phyloP scores from a whole-genome alignment of 73 alveolate species.

The Paramecium bursaria region DNA sequence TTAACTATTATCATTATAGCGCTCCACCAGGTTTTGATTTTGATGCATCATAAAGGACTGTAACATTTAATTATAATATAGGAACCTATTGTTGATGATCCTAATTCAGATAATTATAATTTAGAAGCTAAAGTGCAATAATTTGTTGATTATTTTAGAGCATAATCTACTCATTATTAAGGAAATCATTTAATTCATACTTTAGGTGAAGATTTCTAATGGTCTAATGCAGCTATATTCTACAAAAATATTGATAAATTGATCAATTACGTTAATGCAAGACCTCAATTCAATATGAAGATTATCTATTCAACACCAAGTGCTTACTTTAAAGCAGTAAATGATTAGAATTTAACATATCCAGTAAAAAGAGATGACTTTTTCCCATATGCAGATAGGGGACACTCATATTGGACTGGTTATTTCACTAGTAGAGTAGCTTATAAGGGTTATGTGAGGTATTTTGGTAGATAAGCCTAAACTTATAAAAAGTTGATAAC shows the following conservation, averaged over 20 bases:
- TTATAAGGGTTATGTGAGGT: slow-evolving; percentile 78
- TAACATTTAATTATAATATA: background rate
- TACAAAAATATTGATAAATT: slow-evolving; percentile 78
- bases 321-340: slow-evolving; percentile 82
- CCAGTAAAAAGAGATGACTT: slow-evolving; percentile 93
- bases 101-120: background rate
- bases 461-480: slow-evolving; percentile 63
- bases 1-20: slow-evolving; percentile 65
- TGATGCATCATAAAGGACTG: background rate
- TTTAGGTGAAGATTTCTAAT: slow-evolving; percentile 80
- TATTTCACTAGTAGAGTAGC: slow-evolving; percentile 95
- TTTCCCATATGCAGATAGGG: slow-evolving; percentile 95
- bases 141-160: slow-evolving; percentile 57
- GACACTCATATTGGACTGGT: slow-evolving; percentile 97
- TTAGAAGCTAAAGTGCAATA: background rate
- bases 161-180: slow-evolving; percentile 60
- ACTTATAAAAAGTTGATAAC: slow-evolving; percentile 50
- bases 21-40: slow-evolving; percentile 70
- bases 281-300: slow-evolving; percentile 73
- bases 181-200: slow-evolving; percentile 70
- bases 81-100: slow-evolving; percentile 1
- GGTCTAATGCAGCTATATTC: slow-evolving; percentile 73
- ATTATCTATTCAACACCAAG: slow-evolving; percentile 96
- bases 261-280: slow-evolving; percentile 73
- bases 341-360: slow-evolving; percentile 72